Percentiles rank a stretch among this genome's conserved stretches.
phyloP scores from a whole-genome alignment of 2,329 filamentous ascomycete species.

The Penicillium vulpinum region DNA sequence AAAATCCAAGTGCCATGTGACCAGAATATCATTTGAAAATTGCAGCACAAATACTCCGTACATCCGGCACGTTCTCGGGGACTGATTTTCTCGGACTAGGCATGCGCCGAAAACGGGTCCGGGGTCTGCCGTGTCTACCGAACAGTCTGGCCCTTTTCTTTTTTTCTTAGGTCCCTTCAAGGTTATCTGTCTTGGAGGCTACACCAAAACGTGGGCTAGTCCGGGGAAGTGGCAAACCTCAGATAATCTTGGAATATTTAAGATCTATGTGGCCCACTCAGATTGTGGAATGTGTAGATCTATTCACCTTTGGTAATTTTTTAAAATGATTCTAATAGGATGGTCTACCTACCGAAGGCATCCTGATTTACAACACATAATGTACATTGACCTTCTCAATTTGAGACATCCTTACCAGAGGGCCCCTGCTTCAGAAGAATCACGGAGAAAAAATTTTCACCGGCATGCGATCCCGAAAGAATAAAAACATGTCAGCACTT shows the following conservation, averaged over 20 bases:
- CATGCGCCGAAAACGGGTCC: conserved; percentile 16
- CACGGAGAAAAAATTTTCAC: conserved; percentile 17
- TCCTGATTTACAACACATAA: not conserved
- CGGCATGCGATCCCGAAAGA: conserved; percentile 8
- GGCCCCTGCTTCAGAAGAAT: conserved; percentile 3
- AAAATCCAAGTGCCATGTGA: not conserved
- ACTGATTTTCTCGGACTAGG: conserved; percentile 6
- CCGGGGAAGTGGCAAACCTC: conserved; percentile 24
- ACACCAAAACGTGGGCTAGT: conserved; percentile 17
- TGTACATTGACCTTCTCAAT: conserved; percentile 8
- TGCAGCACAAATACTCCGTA: not conserved
- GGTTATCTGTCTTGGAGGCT: not conserved
- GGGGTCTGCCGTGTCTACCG: conserved; percentile 19
- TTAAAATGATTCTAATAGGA: no score
- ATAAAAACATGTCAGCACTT: conserved; percentile 23
- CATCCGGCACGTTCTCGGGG: not conserved
- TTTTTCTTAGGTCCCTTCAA: no score
- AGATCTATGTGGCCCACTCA: conserved; percentile 12
- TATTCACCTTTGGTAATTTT: no score
- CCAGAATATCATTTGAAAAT: no score
- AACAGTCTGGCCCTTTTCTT: conserved; percentile 17
- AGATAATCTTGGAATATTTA: conserved; percentile 6
- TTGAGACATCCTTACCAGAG: conserved; percentile 1
- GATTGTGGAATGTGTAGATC: conserved; percentile 6
- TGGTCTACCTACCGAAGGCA: not conserved